These are phyloP conservation scores for Solanum corneliomulleri DNA, from an alignment of 257 asterid genomes.

Conservation along the genomic window DNA sequence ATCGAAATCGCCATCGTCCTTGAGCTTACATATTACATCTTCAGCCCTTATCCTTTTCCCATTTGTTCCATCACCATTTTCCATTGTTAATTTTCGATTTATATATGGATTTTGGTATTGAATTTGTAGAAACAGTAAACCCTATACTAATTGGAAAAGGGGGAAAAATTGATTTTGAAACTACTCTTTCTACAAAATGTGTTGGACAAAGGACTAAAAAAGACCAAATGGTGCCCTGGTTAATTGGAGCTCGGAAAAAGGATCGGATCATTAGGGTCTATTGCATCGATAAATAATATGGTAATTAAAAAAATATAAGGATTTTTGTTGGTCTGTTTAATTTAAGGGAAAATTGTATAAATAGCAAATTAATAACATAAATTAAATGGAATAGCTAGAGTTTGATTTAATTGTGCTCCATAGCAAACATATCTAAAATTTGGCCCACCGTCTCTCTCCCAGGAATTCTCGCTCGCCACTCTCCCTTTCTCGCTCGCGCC, in stretches of 20 bases:
- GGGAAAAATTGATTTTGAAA: neutral
- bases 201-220: neutral
- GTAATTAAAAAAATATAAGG: too few relatives aligned
- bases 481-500: too few relatives aligned
- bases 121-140: neutral
- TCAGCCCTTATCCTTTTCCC: conserved; percentile 18
- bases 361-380: too few relatives aligned
- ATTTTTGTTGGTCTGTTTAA: neutral
- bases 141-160: neutral
- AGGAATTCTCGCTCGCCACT: too few relatives aligned
- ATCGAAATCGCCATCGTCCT: conserved; percentile 91
- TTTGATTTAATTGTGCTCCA: too few relatives aligned
- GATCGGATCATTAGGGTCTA: too few relatives aligned
- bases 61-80: neutral
- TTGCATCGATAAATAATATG: too few relatives aligned
- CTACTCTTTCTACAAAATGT: neutral
- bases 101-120: neutral
- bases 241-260: too few relatives aligned
- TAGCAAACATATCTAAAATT: too few relatives aligned
- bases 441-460: too few relatives aligned
- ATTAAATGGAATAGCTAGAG: too few relatives aligned
- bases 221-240: neutral
- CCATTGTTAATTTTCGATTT: neutral
- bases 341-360: too few relatives aligned
- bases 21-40: conserved; percentile 61